Base-by-base conservation (phyloP, 805 yeast species). In the Teunomyces lycoperdinae region DNA sequence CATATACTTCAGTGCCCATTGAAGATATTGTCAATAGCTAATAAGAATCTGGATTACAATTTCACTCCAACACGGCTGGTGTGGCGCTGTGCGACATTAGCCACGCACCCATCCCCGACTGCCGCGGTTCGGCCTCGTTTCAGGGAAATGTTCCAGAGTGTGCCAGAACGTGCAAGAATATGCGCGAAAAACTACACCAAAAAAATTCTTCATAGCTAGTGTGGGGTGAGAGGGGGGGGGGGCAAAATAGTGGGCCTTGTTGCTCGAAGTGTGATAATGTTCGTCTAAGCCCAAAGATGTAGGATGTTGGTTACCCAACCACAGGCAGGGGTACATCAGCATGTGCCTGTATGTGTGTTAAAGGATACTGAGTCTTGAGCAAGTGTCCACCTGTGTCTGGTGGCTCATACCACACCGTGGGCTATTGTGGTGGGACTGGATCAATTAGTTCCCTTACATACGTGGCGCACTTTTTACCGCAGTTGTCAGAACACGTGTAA, bases 401-500 rank as follows among this genome's bases (percentile, higher is more conserved):
- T 38, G 41, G 41, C 41, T 38, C 30, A 26, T 32, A 32, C 27
- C 28, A 5, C 30, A 38, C 26, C 30, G 30, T 38, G 30, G 41
- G 3, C 34, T 5, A 32, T 13, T 26, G 26, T n/a, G 28, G 17
- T 9, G 26, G 9, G 36, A 10, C 28, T 20, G 41, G 30, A 26
- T 24, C 27, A 20, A 26, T 26, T 33, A 16, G 14, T 11, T 20
- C 13, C 17, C 41, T 8, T 26, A 38, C n/a, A 5, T 38, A 26
- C 17, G 41, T 38, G 41, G 41, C 26, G 41, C 14, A 38, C 27
- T 16, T 20, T 38, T 38, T 38, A 13, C 39, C 41, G 26, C 41
- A 38, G 16, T 38, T 16, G 30, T 29, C 41, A 38, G 41, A 16
- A 16, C 41, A 38, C 41, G 41, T 38, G 41, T 26, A 38, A 38